Evolutionary conservation across 2,329 filamentous ascomycete species (phyloP).

Genomic region (Sporothrix curviconia): DNA sequence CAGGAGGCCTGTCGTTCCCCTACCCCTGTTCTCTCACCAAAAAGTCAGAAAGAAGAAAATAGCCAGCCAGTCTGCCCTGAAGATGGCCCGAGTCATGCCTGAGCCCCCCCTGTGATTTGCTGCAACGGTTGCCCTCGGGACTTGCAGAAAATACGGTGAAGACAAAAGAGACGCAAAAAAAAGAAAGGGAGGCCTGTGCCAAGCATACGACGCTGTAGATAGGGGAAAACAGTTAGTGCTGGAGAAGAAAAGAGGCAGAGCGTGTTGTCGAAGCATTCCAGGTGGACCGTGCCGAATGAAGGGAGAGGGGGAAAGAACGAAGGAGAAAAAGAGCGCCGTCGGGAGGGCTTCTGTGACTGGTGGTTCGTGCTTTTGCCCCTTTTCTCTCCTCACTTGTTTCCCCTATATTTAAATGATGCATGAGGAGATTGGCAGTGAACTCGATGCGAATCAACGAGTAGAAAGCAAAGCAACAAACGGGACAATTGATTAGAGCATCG

Average conservation of each 20-base stretch:
- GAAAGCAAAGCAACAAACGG: too few relatives aligned
- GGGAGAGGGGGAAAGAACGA: not conserved
- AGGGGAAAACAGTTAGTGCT: not conserved
- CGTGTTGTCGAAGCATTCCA: conserved; percentile 4
- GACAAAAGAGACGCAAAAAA: not conserved
- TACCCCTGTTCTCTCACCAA: too few relatives aligned
- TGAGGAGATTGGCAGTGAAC: conserved; percentile 4
- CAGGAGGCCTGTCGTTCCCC: too few relatives aligned
- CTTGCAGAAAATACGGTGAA: not conserved
- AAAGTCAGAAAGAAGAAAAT: too few relatives aligned
- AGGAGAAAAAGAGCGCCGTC: not conserved
- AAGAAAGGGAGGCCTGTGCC: conserved; percentile 1
- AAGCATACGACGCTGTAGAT: not conserved
- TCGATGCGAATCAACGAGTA: not conserved
- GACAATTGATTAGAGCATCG: too few relatives aligned
- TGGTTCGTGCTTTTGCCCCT: too few relatives aligned
- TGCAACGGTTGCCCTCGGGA: conserved; percentile 1
- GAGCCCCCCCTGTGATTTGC: not conserved
- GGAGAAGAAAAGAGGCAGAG: not conserved
- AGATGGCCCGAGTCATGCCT: conserved; percentile 6
- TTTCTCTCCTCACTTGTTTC: not conserved
- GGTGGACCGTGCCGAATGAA: conserved; percentile 4
- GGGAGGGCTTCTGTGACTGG: too few relatives aligned
- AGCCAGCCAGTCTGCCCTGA: too few relatives aligned
- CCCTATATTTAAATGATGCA: not conserved